phyloP scores from a whole-genome alignment of 2,329 filamentous ascomycete genomes.

The Aaosphaeria arxii region DNA sequence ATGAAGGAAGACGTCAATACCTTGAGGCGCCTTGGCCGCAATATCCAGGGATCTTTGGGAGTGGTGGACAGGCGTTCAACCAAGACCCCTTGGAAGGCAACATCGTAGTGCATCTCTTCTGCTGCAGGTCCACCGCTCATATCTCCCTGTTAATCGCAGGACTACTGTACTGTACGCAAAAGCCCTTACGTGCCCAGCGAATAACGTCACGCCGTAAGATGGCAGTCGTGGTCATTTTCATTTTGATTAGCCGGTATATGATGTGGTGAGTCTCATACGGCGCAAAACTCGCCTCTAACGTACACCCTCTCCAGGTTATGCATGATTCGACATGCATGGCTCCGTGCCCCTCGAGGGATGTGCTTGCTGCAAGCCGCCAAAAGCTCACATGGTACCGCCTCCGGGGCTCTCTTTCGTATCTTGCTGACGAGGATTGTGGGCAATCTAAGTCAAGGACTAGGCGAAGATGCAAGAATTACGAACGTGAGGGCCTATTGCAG shows the following conservation, averaged over 20 bases:
- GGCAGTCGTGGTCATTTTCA: constrained; percentile 8
- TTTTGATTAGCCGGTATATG: constrained; percentile 29
- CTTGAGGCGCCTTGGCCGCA: constrained; percentile 24
- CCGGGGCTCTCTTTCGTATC: background rate
- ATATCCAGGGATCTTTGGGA: constrained; percentile 15
- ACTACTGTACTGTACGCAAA: constrained; percentile 6
- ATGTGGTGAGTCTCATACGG: constrained; percentile 12
- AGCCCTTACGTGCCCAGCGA: constrained; percentile 12
- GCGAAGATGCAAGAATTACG: constrained; percentile 16
- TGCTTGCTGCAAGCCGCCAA: constrained; percentile 21
- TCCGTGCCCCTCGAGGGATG: background rate
- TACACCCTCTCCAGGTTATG: constrained; percentile 9
- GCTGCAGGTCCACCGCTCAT: constrained; percentile 30
- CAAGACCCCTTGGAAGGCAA: constrained; percentile 16
- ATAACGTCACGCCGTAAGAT: constrained; percentile 11
- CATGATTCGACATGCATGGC: background rate
- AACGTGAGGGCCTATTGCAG: constrained; percentile 13
- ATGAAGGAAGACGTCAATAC: constrained; percentile 11
- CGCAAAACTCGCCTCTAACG: constrained; percentile 10
- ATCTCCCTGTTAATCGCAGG: constrained; percentile 15
- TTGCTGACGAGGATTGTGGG: constrained; percentile 1
- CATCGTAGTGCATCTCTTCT: constrained; percentile 1
- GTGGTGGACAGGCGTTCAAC: constrained; percentile 12
- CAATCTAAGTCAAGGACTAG: constrained; percentile 14
- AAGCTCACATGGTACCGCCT: constrained; percentile 14